Base-by-base conservation (phyloP, 768 basidiomycete species). In the Baorangia bicolor region DNA sequence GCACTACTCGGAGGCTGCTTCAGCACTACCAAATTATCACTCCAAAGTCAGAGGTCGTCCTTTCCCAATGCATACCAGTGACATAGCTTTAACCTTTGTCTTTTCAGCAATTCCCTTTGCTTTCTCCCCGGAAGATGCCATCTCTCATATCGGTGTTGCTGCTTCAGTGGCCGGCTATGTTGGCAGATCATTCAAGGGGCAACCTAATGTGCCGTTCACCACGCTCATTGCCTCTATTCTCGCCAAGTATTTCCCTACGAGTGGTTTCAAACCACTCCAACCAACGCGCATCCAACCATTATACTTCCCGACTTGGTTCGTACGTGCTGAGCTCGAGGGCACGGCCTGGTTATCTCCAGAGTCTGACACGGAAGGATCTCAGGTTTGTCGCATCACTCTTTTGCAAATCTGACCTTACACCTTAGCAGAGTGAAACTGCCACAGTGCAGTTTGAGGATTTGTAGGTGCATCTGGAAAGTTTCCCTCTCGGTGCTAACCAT, bases 271-370 rank as follows among this genome's bases (percentile, higher is more conserved):
- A 39, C 70, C 75, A 46, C 56, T 79, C 5, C 75, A 63, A 45
- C 84, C 85, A 23, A 65, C 69, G 13, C 77, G 75, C 23, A 74
- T 83, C 25, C 70, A 76, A 43, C 78, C 84, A 8, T 69, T 84
- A 3, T 88, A 87, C 64, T 80, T 85, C 49, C 86, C 86, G 4
- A 78, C 75, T 12, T 88, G 86, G 86, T 72, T 83, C 30, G 68
- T 87, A 30, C 81, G 83, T 59, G 81, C 76, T 10, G 81, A 85
- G 64, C 61, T 83, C 18, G 71, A 79, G 60, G 77, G 70, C 11
- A 71, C 71, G 6, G 54, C 56, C 23, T 70, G 60, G 72, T 69
- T 58, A 51, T 64, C 48, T 20, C 55, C 66, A 38, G 56, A 63
- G 43, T 52, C 68, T 49, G 58, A 64, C 43, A 44, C 65, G 21